phyloP scores from a whole-genome alignment of 371 early-diverging fungal species.

The Dipsacomyces acuminosporus region DNA sequence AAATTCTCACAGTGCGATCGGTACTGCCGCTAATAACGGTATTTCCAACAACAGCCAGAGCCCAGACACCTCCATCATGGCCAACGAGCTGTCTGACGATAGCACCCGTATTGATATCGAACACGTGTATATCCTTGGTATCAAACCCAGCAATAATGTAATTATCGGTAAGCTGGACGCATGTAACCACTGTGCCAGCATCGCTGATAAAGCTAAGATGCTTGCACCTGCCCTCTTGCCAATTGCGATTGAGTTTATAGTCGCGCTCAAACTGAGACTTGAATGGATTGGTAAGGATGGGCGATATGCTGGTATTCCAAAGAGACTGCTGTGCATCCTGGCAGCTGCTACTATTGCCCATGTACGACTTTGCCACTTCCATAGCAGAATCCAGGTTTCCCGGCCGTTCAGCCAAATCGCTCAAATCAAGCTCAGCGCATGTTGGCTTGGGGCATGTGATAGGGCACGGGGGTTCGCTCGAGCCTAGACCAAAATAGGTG shows the following conservation, averaged over 20 bases:
- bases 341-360: too few species aligned
- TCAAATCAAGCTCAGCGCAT: conserved; percentile 29
- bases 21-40: conserved; percentile 96
- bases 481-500: conserved; percentile 45
- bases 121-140: conserved; percentile 80
- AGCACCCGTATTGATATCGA: conserved; percentile 74
- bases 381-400: too few species aligned
- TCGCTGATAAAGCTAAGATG: conserved; percentile 77
- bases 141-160: conserved; percentile 91
- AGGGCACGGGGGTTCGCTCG: conserved; percentile 24
- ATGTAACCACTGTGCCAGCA: conserved; percentile 82
- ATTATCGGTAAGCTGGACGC: conserved; percentile 89
- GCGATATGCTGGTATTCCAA: neutral
- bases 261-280: conserved; percentile 72
- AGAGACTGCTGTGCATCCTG: too few species aligned
- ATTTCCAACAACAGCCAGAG: conserved; percentile 82
- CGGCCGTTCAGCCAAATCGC: neutral
- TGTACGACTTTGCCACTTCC: too few species aligned
- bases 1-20: conserved; percentile 93
- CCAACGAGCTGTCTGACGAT: conserved; percentile 68
- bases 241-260: conserved; percentile 72
- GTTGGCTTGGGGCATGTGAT: conserved; percentile 11
- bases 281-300: conserved; percentile 52
- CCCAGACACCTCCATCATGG: conserved; percentile 99
- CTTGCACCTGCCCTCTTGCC: conserved; percentile 68